phyloP scores from a whole-genome alignment of 2,329 filamentous ascomycete species.

The Rhexocercosporidium sp. region DNA sequence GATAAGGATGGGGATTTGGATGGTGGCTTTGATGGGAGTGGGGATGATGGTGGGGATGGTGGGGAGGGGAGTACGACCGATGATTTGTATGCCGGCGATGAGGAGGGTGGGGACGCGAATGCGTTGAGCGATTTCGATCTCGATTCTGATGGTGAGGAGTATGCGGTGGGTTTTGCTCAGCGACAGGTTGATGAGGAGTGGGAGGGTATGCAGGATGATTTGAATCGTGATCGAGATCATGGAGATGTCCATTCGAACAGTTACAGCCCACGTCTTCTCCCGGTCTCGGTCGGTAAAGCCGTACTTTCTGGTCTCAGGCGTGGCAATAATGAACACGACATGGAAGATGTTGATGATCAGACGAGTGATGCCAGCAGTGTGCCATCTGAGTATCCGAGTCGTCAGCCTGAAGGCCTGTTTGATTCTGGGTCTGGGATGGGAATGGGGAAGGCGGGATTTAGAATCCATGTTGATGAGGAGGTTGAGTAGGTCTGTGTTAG shows the following conservation, averaged over 20 bases:
- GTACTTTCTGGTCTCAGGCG: not conserved
- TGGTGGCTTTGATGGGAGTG: constrained; percentile 27
- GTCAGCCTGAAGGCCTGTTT: constrained; percentile 38
- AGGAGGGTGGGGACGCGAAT: constrained; percentile 34
- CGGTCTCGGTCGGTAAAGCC: not conserved
- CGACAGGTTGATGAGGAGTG: constrained; percentile 35
- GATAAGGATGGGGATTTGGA: constrained; percentile 26
- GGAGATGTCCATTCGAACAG: not conserved
- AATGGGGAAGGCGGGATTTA: constrained; percentile 26
- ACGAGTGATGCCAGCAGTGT: constrained; percentile 52
- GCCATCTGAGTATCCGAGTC: constrained; percentile 62
- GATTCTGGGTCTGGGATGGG: not conserved
- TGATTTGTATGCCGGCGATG: constrained; percentile 33
- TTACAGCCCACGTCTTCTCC: not conserved
- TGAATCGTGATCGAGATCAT: constrained; percentile 24
- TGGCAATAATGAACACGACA: constrained; percentile 36
- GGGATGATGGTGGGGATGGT: constrained; percentile 32
- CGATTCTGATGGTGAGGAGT: constrained; percentile 19
- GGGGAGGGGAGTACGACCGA: constrained; percentile 32
- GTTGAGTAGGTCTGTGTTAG: not conserved
- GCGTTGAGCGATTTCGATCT: constrained; percentile 33
- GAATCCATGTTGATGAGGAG: constrained; percentile 40
- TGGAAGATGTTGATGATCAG: constrained; percentile 28
- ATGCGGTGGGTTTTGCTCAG: constrained; percentile 4
- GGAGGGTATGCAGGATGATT: constrained; percentile 42